A percentile compares a stretch with the other conserved stretches of the same genome.
Evolutionary conservation across 2,329 filamentous ascomycete species (phyloP).

Genomic region (Colletotrichum trifolii): DNA sequence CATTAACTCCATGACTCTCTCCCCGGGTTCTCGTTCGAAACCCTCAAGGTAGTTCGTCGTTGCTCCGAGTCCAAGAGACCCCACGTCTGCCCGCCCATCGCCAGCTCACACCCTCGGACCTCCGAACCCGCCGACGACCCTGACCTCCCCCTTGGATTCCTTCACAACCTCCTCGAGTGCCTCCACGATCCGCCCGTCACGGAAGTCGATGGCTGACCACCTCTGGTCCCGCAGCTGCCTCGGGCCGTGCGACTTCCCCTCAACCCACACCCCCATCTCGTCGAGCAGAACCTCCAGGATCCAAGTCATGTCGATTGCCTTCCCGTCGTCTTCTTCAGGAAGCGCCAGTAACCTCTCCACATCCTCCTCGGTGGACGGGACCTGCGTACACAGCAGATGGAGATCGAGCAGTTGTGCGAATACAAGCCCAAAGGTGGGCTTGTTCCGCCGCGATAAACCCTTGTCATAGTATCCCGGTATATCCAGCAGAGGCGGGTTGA

Average conservation of each 20-base stretch:
- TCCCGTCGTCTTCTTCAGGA: slow-evolving; percentile 4
- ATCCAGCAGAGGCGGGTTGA: slow-evolving; percentile 49
- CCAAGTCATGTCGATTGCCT: slow-evolving; percentile 48
- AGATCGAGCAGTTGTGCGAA: slow-evolving; percentile 66
- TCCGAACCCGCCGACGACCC: slow-evolving; percentile 48
- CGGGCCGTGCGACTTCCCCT: slow-evolving; percentile 32
- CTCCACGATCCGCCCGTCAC: slow-evolving; percentile 51
- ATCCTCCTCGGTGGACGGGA: slow-evolving; percentile 54
- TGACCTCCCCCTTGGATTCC: slow-evolving; percentile 38
- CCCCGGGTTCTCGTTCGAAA: background rate
- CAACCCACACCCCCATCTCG: slow-evolving; percentile 58
- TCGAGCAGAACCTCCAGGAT: slow-evolving; percentile 64
- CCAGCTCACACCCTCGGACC: slow-evolving; percentile 43
- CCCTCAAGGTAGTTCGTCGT: background rate
- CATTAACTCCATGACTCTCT: background rate
- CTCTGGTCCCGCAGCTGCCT: slow-evolving; percentile 61
- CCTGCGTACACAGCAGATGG: slow-evolving; percentile 61
- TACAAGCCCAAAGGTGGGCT: slow-evolving; percentile 64
- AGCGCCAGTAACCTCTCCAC: slow-evolving; percentile 48
- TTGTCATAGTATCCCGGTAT: slow-evolving; percentile 38
- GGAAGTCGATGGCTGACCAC: slow-evolving; percentile 62
- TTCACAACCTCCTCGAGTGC: slow-evolving; percentile 45
- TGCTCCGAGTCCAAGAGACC: background rate
- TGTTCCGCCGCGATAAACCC: slow-evolving; percentile 48
- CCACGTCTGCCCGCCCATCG: too few relatives aligned